These are phyloP conservation scores for Sporothrix mexicana DNA, from an alignment of 2,329 filamentous ascomycete species.

Conservation along the genomic window DNA sequence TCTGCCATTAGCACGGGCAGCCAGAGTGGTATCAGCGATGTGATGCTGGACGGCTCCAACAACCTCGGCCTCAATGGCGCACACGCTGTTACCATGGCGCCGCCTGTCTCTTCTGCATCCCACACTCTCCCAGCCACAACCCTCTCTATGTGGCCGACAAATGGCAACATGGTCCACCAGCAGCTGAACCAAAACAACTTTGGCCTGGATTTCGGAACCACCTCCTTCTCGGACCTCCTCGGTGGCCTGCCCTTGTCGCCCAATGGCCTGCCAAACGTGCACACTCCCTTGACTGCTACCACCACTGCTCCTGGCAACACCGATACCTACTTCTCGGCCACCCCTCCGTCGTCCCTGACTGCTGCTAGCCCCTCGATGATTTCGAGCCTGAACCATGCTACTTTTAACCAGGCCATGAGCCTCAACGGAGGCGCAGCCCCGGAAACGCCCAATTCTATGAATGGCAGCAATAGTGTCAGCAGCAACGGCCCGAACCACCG, in stretches of 20 bases:
- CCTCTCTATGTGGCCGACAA: conserved; percentile 69
- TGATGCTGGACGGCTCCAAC: conserved; percentile 83
- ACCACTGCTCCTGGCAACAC: conserved; percentile 44
- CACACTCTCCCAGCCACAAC: conserved; percentile 20
- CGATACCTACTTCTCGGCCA: conserved; percentile 75
- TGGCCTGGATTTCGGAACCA: conserved; percentile 73
- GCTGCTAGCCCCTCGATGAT: conserved; percentile 75
- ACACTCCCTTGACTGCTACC: not conserved
- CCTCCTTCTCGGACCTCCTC: conserved; percentile 78
- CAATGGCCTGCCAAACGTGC: conserved; percentile 50
- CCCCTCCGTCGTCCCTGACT: conserved; percentile 74
- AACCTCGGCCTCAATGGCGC: conserved; percentile 48
- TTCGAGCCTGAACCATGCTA: conserved; percentile 66
- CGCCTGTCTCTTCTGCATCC: conserved; percentile 51
- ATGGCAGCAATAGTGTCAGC: conserved; percentile 55
- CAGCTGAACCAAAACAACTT: conserved; percentile 72
- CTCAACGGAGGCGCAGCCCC: conserved; percentile 62
- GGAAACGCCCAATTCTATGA: conserved; percentile 75
- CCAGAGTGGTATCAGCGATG: conserved; percentile 88
- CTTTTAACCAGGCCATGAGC: conserved; percentile 69
- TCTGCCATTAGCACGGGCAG: conserved; percentile 95
- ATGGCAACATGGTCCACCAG: conserved; percentile 63
- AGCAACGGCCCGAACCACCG: conserved; percentile 43
- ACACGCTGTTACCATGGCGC: conserved; percentile 51
- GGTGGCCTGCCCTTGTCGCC: conserved; percentile 76